Base-by-base conservation (phyloP, 2,329 filamentous ascomycete genomes). In the Sclerotinia trifoliorum region DNA sequence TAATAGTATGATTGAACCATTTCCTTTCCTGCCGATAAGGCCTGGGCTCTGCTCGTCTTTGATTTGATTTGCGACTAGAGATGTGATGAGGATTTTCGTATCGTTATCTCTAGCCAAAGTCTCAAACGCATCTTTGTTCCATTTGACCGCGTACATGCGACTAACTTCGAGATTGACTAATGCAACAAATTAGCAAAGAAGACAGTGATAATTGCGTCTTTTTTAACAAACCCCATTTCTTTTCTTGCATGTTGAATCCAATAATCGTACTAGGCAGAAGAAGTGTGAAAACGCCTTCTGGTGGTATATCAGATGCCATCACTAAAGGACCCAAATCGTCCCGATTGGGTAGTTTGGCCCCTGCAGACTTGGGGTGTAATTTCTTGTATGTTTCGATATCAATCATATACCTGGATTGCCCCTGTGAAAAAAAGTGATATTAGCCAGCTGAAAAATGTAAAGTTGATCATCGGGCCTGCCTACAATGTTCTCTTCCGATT, bases 371-470 rank as follows among this genome's bases (percentile, higher is more conserved):
- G 26, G 56, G 8, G 35, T 67, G 56, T 19, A 67, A 52, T 8
- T 63, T 62, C 21, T 63, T 62, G 65, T 62, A 67, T 15, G 65
- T 63, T 46, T 67, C 26, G 13, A 67, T 58, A 13, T 67, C 65
- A 46, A 67, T 54, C 65, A 67, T 67, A 44, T 67, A 67, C 42
- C 65, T 61, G 7, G 65, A 67, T 35, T 67, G 65, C 35, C 65
- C 65, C 65, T 67, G 29, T 19, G 10, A 13, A 24, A 7, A 24
- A 62, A 21, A 24, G n/a, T 15, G 2, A 42, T 15, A 44, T 57
- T 60, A 49, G 42, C 42, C 8, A 26, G 29, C 5, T 10, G 19
- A 10, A 24, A 2, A 17, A 7, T 42, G n/a, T 51, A 39, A 15
- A 8, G 1, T 24, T 21, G 1, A 26, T 39, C 5, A 8, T 39